A percentile compares a stretch with the other conserved stretches of the same genome.
phyloP scores from a whole-genome alignment of 148 eudicot genomes.

The Rhododendron molle region DNA sequence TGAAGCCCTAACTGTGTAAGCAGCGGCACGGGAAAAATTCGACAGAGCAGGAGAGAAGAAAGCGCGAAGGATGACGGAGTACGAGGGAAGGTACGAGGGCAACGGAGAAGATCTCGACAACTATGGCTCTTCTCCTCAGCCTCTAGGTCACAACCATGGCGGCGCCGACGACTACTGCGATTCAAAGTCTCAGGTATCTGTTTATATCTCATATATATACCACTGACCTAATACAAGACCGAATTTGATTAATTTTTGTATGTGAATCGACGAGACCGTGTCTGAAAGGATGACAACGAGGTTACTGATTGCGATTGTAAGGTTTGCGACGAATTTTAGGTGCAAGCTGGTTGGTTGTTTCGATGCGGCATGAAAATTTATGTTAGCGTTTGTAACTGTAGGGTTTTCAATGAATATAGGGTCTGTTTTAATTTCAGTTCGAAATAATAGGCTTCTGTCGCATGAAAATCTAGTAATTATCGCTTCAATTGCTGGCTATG shows the following conservation, averaged over 20 bases:
- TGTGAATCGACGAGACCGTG: not conserved
- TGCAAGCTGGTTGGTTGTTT: not conserved
- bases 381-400: too few species aligned
- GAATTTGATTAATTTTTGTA: not conserved
- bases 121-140: constrained; percentile 38
- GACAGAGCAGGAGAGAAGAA: constrained; percentile 9
- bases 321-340: not conserved
- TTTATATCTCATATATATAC: not conserved
- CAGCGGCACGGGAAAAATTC: not conserved
- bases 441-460: not conserved
- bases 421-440: not conserved
- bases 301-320: not conserved
- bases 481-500: not conserved
- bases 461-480: not conserved
- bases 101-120: constrained; percentile 43
- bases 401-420: not conserved
- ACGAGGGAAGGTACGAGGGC: constrained; percentile 41
- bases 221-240: not conserved
- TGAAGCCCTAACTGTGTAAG: not conserved
- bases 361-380: not conserved
- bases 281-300: not conserved
- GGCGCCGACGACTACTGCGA: constrained; percentile 38
- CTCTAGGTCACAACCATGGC: constrained; percentile 22
- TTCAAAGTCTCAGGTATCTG: constrained; percentile 42
- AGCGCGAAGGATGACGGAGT: constrained; percentile 39